Conservation (phyloP, 2,329 filamentous ascomycete species). For the Grosmannia serpens region DNA sequence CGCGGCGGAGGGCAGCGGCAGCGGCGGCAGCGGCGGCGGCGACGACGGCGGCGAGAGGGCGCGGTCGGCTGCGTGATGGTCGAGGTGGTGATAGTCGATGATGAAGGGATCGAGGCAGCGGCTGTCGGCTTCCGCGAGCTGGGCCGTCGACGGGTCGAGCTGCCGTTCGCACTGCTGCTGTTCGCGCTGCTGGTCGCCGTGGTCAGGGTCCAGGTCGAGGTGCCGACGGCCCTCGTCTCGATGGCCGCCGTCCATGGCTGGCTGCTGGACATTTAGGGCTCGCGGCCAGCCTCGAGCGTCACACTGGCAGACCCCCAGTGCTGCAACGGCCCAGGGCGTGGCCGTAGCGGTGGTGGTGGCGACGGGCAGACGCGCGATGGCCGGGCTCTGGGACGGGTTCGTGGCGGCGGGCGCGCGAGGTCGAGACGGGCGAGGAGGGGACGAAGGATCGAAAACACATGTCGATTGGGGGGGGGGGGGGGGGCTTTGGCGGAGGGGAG, state of each 20-base stretch:
- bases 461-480: not conserved
- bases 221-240: constrained; percentile 27
- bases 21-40: not conserved
- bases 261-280: constrained; percentile 25
- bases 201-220: constrained; percentile 14
- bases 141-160: not conserved
- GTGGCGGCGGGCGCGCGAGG: not conserved
- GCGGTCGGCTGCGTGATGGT: not conserved
- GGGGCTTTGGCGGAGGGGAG: constrained; percentile 24
- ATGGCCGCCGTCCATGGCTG: constrained; percentile 37
- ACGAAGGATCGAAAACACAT: not conserved
- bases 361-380: not conserved
- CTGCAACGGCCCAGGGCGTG: not conserved
- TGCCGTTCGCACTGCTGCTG: not conserved
- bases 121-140: no score
- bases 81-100: not conserved
- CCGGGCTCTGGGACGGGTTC: not conserved
- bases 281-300: constrained; percentile 3
- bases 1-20: not conserved
- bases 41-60: constrained; percentile 10
- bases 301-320: not conserved
- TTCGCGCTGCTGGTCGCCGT: constrained; percentile 15
- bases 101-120: not conserved
- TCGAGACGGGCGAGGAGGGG: not conserved
- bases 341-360: not conserved